These are phyloP conservation scores for Mortierella sp. DNA, from an alignment of 371 early-diverging fungal genomes.

Conservation along the genomic window DNA sequence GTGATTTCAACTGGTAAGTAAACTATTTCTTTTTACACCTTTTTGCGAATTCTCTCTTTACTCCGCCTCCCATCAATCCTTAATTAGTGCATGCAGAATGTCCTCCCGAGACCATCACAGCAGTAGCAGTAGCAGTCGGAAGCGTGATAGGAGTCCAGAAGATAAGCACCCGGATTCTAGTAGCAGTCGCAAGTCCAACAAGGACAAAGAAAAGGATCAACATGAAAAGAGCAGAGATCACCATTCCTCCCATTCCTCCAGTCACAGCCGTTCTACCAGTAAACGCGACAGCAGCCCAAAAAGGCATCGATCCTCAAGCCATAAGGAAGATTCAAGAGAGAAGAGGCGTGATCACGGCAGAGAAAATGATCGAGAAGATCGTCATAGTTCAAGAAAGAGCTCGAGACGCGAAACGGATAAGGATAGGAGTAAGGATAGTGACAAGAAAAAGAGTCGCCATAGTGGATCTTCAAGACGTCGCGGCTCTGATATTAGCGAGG, in stretches of 20 bases:
- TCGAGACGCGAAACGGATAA: constrained; percentile 15
- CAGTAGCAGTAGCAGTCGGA: constrained; percentile 30
- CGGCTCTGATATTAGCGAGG: constrained; percentile 8
- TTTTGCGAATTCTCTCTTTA: not conserved
- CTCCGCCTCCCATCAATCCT: too few species aligned
- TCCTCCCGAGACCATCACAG: constrained; percentile 44
- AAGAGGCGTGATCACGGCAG: constrained; percentile 4
- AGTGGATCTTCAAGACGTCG: constrained; percentile 24
- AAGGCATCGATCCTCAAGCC: constrained; percentile 11
- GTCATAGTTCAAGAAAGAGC: constrained; percentile 19
- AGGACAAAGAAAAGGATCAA: constrained; percentile 15
- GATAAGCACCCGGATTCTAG: not conserved
- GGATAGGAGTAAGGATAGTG: constrained; percentile 16
- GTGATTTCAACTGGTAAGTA: not conserved
- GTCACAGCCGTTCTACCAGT: constrained; percentile 5
- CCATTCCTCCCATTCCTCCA: constrained; percentile 20
- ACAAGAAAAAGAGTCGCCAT: constrained; percentile 7
- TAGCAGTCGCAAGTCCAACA: constrained; percentile 12
- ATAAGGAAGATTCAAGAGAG: constrained; percentile 4
- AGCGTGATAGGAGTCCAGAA: constrained; percentile 31
- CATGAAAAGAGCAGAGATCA: constrained; percentile 18
- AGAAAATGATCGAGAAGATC: constrained; percentile 2
- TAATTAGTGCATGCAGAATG: constrained; percentile 9
- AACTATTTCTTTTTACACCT: not conserved
- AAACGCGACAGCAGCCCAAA: constrained; percentile 19